Conservation (phyloP, 768 basidiomycete species). For the Agaricus blazei region DNA sequence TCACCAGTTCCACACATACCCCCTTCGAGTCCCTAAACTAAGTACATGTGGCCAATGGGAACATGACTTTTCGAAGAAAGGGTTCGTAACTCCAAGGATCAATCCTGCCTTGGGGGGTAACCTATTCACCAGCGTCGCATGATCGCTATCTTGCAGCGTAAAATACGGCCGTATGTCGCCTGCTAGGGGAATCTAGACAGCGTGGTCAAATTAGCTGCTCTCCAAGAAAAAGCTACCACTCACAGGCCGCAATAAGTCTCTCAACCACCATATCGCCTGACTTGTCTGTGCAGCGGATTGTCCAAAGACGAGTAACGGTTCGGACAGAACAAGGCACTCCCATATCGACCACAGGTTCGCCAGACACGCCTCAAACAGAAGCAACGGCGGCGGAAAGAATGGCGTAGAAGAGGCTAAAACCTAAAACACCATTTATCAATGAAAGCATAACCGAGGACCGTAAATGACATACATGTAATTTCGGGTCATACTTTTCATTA, state of each 20-base stretch:
- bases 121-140: slow-evolving; percentile 68
- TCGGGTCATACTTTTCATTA: slow-evolving; percentile 41
- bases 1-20: slow-evolving; percentile 27
- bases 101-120: slow-evolving; percentile 75
- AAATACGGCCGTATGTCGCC: slow-evolving; percentile 92
- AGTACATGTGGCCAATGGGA: slow-evolving; percentile 84
- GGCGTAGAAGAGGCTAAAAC: slow-evolving; percentile 65
- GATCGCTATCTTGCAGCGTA: slow-evolving; percentile 93
- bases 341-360: slow-evolving; percentile 80
- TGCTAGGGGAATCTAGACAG: slow-evolving; percentile 66
- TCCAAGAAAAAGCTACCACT: slow-evolving; percentile 8
- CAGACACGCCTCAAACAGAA: slow-evolving; percentile 59
- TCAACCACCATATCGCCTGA: slow-evolving; percentile 88
- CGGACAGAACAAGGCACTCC: slow-evolving; percentile 90
- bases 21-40: slow-evolving; percentile 51
- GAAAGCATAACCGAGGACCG: neutral
- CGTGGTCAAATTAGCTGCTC: neutral
- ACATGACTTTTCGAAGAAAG: slow-evolving; percentile 75
- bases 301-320: slow-evolving; percentile 84
- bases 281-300: slow-evolving; percentile 77
- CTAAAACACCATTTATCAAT: slow-evolving; percentile 26
- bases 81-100: slow-evolving; percentile 84
- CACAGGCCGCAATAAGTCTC: slow-evolving; percentile 83
- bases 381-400: slow-evolving; percentile 50
- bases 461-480: neutral